These are phyloP conservation scores for Chalciporus sphaerocephalus DNA, from an alignment of 768 basidiomycete species.

Conservation along the genomic window DNA sequence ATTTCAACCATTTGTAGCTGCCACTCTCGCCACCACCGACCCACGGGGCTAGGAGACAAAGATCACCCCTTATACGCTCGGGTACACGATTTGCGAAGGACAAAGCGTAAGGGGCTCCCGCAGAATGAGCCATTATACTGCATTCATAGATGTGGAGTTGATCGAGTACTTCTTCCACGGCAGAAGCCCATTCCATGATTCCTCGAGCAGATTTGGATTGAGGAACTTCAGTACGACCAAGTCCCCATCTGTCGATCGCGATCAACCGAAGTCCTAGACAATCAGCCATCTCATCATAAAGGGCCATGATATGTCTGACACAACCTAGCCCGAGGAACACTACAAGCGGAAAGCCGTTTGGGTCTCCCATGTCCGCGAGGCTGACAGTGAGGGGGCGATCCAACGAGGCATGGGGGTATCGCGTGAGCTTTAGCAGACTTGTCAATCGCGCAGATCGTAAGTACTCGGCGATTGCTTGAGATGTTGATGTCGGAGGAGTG, in stretches of 20 bases:
- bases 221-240: conserved; percentile 76
- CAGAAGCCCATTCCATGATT: conserved; percentile 84
- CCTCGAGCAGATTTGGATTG: conserved; percentile 67
- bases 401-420: conserved; percentile 73
- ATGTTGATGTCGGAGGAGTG: conserved; percentile 50
- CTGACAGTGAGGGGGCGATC: conserved; percentile 79
- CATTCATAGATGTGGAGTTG: conserved; percentile 71
- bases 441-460: conserved; percentile 84
- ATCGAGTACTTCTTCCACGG: conserved; percentile 89
- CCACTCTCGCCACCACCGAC: conserved; percentile 84
- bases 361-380: conserved; percentile 86
- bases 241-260: conserved; percentile 93
- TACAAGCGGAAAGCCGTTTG: conserved; percentile 82
- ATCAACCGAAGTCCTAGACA: conserved; percentile 83
- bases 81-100: conserved; percentile 77
- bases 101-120: conserved; percentile 91
- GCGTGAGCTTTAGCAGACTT: conserved; percentile 71
- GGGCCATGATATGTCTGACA: conserved; percentile 89
- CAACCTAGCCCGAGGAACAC: conserved; percentile 93
- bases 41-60: conserved; percentile 94
- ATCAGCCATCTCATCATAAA: conserved; percentile 95
- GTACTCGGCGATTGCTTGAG: conserved; percentile 80
- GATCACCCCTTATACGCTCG: conserved; percentile 72
- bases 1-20: conserved; percentile 95
- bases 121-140: conserved; percentile 92